Percentiles rank a stretch among this genome's conserved stretches.
These are phyloP conservation scores for Lipomyces yamanashiensis DNA, from an alignment of 805 yeast species.

Conservation along the genomic window DNA sequence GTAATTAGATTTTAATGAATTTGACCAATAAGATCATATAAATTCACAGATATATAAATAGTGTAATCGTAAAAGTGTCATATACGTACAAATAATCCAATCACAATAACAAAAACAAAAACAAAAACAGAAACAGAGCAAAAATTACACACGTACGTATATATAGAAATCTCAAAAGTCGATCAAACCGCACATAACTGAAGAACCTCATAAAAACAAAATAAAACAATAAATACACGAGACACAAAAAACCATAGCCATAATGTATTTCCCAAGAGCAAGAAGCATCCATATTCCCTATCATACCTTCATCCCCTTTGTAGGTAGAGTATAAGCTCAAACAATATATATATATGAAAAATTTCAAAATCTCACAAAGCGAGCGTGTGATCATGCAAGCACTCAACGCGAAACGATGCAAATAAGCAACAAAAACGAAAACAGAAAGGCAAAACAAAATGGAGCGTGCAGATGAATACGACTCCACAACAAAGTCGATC, in stretches of 20 bases:
- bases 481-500: too few species aligned
- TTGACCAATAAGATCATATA: background rate
- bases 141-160: background rate
- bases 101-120: background rate
- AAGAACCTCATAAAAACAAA: background rate
- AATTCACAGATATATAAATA: background rate
- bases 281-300: background rate
- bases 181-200: background rate
- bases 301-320: background rate
- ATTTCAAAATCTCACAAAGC: too few species aligned
- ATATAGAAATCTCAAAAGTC: background rate
- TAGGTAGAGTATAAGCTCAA: background rate
- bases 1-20: too few species aligned
- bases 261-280: background rate
- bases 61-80: background rate
- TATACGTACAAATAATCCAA: constrained; percentile 3
- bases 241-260: background rate
- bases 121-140: background rate
- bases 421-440: too few species aligned
- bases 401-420: too few species aligned
- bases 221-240: background rate
- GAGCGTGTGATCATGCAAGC: too few species aligned
- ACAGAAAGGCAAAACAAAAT: too few species aligned
- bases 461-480: too few species aligned
- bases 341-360: background rate